A percentile compares a stretch with the other conserved stretches of the same genome.
Conservation (phyloP, 1,284 basidiomycete genomes). For the Irpex sp. region DNA sequence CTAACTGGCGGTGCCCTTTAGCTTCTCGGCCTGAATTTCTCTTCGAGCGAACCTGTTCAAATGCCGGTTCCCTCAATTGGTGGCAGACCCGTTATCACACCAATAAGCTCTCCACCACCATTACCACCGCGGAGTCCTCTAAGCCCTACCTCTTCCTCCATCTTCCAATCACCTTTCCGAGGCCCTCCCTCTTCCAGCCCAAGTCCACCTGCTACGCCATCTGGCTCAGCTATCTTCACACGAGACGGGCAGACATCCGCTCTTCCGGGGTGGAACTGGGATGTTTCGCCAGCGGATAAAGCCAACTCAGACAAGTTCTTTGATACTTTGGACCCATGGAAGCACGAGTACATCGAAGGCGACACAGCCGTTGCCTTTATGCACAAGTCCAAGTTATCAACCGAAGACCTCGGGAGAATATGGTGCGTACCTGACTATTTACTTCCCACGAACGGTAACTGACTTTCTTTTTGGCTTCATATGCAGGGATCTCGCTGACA, state of each 20-base stretch:
- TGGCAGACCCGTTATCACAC: background rate
- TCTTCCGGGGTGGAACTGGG: conserved; percentile 51
- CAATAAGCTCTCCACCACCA: background rate
- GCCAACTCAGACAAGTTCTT: conserved; percentile 81
- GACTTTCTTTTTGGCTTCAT: conserved; percentile 8
- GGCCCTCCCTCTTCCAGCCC: background rate
- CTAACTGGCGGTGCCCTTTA: background rate
- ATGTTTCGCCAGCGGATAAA: conserved; percentile 81
- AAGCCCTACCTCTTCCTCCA: background rate
- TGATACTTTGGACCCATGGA: conserved; percentile 74
- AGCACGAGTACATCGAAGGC: conserved; percentile 83
- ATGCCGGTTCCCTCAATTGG: background rate
- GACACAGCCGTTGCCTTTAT: conserved; percentile 96
- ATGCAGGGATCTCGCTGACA: conserved; percentile 90
- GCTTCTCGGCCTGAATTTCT: conserved; percentile 9
- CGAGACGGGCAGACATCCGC: background rate
- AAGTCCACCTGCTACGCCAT: background rate
- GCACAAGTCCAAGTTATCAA: conserved; percentile 85
- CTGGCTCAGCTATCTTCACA: background rate
- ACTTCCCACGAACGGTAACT: background rate
- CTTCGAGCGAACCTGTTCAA: background rate
- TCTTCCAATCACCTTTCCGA: background rate
- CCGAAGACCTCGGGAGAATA: conserved; percentile 82
- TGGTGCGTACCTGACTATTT: conserved; percentile 57
- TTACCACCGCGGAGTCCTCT: background rate